A percentile compares a stretch with the other conserved stretches of the same genome.
Evolutionary conservation across 331 rosid species (phyloP).

Genomic region (Telfairia occidentalis): DNA sequence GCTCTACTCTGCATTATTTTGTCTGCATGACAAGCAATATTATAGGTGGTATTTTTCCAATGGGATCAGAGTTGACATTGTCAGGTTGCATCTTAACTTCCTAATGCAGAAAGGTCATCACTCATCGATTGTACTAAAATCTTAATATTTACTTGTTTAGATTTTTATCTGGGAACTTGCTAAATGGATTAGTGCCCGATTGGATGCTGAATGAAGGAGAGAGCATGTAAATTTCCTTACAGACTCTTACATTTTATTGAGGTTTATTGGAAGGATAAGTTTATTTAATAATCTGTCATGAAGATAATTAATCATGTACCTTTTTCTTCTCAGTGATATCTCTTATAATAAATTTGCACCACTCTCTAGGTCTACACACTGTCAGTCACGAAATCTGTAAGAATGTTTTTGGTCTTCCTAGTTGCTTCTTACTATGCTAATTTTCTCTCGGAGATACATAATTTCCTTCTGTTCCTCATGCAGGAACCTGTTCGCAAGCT

Average conservation of each 20-base stretch:
- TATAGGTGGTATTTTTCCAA: neutral
- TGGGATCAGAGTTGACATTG: neutral
- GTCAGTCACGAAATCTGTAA: conserved; percentile 42
- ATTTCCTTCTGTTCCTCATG: neutral
- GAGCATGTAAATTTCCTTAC: neutral
- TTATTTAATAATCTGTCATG: neutral
- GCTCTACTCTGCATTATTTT: neutral
- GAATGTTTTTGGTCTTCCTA: conserved; percentile 10
- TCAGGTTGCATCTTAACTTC: neutral
- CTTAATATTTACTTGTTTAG: neutral
- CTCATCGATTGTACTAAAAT: neutral
- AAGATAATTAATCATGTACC: neutral
- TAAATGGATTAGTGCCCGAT: conserved; percentile 10
- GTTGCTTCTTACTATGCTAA: neutral
- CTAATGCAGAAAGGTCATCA: neutral
- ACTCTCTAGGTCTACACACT: conserved; percentile 15
- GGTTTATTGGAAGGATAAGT: neutral
- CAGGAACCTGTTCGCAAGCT: conserved; percentile 56
- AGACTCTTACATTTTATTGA: neutral
- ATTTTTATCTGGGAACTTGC: conserved; percentile 14
- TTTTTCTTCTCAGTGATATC: conserved; percentile 42
- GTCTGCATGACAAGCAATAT: neutral
- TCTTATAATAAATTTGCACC: conserved; percentile 51
- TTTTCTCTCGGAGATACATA: neutral
- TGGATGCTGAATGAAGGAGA: neutral